phyloP scores from a whole-genome alignment of 371 early-diverging fungal genomes.

The Batkoa obscura region DNA sequence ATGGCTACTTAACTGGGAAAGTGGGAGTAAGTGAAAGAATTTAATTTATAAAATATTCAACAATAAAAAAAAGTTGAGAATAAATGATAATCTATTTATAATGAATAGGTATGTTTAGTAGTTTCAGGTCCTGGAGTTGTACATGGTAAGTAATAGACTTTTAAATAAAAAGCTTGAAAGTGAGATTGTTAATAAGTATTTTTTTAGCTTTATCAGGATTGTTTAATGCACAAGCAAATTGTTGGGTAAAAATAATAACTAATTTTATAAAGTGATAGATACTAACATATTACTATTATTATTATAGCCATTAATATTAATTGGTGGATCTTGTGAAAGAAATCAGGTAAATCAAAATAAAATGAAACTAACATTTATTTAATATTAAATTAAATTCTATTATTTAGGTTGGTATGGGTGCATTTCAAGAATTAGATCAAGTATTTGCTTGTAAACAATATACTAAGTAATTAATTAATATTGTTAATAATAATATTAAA shows the following conservation, averaged over 20 bases:
- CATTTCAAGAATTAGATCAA: constrained; percentile 62
- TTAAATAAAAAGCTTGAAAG: not conserved
- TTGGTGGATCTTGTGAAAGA: constrained; percentile 25
- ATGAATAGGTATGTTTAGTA: constrained; percentile 29
- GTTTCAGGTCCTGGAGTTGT: constrained; percentile 70
- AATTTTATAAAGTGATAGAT: constrained; percentile 7
- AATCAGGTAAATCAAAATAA: too few relatives aligned
- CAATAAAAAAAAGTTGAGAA: too few relatives aligned
- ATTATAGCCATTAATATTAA: constrained; percentile 42
- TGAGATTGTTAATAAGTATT: not conserved
- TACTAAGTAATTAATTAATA: constrained; percentile 23
- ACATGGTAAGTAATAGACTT: constrained; percentile 21
- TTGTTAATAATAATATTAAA: not conserved
- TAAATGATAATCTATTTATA: too few relatives aligned
- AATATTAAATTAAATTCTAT: too few relatives aligned
- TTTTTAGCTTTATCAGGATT: constrained; percentile 38
- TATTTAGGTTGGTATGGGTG: constrained; percentile 33
- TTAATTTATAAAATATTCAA: too few relatives aligned
- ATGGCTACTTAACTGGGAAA: constrained; percentile 37
- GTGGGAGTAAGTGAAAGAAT: constrained; percentile 28
- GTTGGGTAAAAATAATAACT: constrained; percentile 12
- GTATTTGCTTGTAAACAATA: constrained; percentile 40
- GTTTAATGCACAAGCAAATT: constrained; percentile 34
- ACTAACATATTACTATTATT: too few relatives aligned
- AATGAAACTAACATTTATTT: too few relatives aligned